Evolutionary conservation across 2,329 filamentous ascomycete species (phyloP).

Genomic region (Paracamarosporium sp.): DNA sequence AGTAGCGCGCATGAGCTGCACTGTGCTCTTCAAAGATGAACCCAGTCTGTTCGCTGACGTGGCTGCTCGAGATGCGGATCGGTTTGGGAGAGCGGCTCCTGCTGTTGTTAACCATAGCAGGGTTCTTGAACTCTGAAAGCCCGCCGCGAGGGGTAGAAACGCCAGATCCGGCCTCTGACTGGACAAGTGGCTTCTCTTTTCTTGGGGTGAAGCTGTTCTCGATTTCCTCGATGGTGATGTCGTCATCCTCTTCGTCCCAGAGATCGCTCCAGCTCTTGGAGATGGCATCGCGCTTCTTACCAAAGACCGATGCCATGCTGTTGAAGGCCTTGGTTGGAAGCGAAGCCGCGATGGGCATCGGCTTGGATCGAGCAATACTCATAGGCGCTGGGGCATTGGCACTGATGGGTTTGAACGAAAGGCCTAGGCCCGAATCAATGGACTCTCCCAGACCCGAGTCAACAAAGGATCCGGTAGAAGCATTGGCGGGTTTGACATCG

Average conservation of each 20-base stretch:
- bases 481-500: slow-evolving; percentile 76
- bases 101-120: slow-evolving; percentile 59
- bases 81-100: slow-evolving; percentile 46
- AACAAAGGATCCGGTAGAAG: slow-evolving; percentile 82
- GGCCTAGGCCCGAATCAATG: slow-evolving; percentile 80
- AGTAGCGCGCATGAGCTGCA: slow-evolving; percentile 58
- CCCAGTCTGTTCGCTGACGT: slow-evolving; percentile 70
- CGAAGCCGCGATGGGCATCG: slow-evolving; percentile 80
- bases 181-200: slow-evolving; percentile 44
- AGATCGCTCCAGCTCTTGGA: slow-evolving; percentile 99
- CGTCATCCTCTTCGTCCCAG: slow-evolving; percentile 96
- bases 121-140: slow-evolving; percentile 62
- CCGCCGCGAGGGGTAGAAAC: slow-evolving; percentile 59
- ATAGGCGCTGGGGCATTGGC: slow-evolving; percentile 58
- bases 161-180: slow-evolving; percentile 50
- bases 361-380: slow-evolving; percentile 66
- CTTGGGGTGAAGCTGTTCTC: slow-evolving; percentile 64
- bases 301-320: slow-evolving; percentile 81
- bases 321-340: slow-evolving; percentile 71
- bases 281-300: slow-evolving; percentile 75
- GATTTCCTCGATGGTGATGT: slow-evolving; percentile 63
- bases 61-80: slow-evolving; percentile 59
- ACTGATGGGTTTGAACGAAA: slow-evolving; percentile 75
- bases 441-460: slow-evolving; percentile 84
- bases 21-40: slow-evolving; percentile 75